These are phyloP conservation scores for Cladophialophora exuberans DNA, from an alignment of 2,329 filamentous ascomycete species.

Conservation along the genomic window DNA sequence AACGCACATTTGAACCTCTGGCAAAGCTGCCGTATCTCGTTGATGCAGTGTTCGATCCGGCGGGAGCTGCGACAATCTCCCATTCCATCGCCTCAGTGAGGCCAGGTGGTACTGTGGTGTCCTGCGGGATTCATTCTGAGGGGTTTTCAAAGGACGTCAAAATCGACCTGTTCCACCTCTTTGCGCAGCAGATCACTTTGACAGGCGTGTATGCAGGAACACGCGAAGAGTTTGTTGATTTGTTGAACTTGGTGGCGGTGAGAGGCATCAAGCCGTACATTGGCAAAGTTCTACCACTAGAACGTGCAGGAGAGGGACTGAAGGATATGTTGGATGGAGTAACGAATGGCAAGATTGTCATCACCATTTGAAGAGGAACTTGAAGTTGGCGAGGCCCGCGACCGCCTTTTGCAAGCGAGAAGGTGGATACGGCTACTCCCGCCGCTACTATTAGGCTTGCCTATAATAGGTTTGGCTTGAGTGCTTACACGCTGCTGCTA, in stretches of 20 bases:
- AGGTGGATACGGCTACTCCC: neutral
- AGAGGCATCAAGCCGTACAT: constrained; percentile 24
- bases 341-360: constrained; percentile 24
- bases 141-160: constrained; percentile 6
- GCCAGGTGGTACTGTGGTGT: constrained; percentile 22
- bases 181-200: constrained; percentile 18
- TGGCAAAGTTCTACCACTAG: constrained; percentile 22
- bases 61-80: constrained; percentile 22
- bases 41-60: constrained; percentile 25
- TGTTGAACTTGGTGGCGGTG: constrained; percentile 19
- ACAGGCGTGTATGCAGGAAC: constrained; percentile 24
- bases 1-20: constrained; percentile 22
- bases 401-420: neutral
- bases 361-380: constrained; percentile 14
- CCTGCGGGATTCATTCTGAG: constrained; percentile 25
- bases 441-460: neutral
- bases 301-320: constrained; percentile 18
- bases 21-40: constrained; percentile 18
- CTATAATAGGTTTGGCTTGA: neutral
- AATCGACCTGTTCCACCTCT: constrained; percentile 16
- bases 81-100: constrained; percentile 21
- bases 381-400: neutral
- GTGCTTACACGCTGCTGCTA: neutral
- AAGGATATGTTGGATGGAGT: constrained; percentile 23
- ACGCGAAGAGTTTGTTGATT: constrained; percentile 25